Evolutionary conservation across 2,329 filamentous ascomycete species (phyloP), one percentile per base, ranked within the genome.

Genomic region (Diaporthe capsici): DNA sequence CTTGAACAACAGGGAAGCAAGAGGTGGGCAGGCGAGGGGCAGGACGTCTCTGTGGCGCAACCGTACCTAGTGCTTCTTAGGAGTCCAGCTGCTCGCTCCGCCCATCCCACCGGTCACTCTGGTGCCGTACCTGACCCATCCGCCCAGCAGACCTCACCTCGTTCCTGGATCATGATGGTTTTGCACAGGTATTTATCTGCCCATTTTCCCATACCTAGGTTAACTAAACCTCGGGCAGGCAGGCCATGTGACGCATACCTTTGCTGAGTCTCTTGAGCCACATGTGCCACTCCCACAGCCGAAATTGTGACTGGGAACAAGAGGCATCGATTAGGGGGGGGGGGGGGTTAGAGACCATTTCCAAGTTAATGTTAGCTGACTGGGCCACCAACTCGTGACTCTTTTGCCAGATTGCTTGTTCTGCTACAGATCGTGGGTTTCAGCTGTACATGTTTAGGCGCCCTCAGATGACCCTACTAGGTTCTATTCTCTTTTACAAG

Each of bases 31-130:
- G 42, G 31, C 31, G 63, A 51, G 63, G 63, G 44, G 61, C 25
- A 65, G 61, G 63, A 53, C 44, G 44, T 34, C 44, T 28, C 39
- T 75, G 74, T 75, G 74, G 74, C 74, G 74, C 74, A 75, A 55
- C 57, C 51, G n/a, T 13, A 42, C 34, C 34, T 34, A 34, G 34
- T 39, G 39, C 60, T 25, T 47, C 28, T 31, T 25, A 28, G 31
- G 20, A 22, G n/a, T 47, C 20, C 37, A 63, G n/a, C 22, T 44
- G 39, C 22, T 25, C 51, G 6, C 53, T 55, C 44, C 44, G 44
- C 44, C 44, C 44, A 49, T 49, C 44, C 12, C 53, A 31, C 17
- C 53, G 15, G 53, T 57, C 53, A 31, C 53, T 17, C 15, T 28
- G 17, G 28, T 58, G 22, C 8, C 17, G 20, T 34, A 12, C 60